Conservation (phyloP, 441 rosid genomes). For the Gossypium davidsonii region DNA sequence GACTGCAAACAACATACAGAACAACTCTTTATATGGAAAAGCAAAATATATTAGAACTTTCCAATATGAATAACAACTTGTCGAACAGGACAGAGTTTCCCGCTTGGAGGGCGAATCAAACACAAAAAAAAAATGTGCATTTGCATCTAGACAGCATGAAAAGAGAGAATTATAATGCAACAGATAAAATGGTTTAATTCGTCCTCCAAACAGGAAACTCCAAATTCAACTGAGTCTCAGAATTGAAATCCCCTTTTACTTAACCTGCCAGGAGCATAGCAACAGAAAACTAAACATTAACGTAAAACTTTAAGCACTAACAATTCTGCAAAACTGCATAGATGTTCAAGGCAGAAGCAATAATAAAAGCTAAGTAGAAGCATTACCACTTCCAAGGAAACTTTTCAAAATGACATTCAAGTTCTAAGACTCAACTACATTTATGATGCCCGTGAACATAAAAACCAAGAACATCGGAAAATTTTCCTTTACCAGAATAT, state of each 20-base stretch:
- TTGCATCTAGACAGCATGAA: background rate
- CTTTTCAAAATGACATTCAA: background rate
- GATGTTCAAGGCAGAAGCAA: background rate
- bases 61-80: background rate
- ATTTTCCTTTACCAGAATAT: background rate
- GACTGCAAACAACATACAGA: background rate
- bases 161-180: background rate
- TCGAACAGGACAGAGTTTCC: background rate
- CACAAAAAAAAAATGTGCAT: background rate
- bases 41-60: background rate
- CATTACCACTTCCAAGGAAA: constrained; percentile 6
- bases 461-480: background rate
- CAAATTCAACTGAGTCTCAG: background rate
- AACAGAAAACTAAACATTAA: background rate
- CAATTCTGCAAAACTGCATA: background rate
- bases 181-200: background rate
- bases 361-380: background rate
- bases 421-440: background rate
- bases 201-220: background rate
- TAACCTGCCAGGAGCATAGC: background rate
- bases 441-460: background rate
- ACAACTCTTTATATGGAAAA: background rate
- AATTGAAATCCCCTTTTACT: background rate
- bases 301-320: background rate
- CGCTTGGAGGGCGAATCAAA: too few species aligned